These are phyloP conservation scores for Colletotrichum brevisporum DNA, from an alignment of 2,329 filamentous ascomycete genomes.

Conservation along the genomic window DNA sequence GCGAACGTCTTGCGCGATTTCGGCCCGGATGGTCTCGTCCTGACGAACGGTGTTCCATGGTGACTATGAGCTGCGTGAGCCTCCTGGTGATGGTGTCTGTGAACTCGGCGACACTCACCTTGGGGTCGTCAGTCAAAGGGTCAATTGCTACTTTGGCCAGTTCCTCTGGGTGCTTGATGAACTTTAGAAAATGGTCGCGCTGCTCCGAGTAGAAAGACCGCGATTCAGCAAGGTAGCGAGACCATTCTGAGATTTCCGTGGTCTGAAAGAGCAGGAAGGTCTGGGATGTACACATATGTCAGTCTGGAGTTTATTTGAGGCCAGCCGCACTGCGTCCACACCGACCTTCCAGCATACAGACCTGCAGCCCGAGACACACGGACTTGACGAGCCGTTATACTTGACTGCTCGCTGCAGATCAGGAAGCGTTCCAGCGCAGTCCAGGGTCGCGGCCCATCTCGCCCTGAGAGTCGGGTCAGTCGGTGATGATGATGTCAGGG, in stretches of 20 bases:
- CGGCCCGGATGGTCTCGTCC: constrained; percentile 86
- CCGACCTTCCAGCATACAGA: constrained; percentile 93
- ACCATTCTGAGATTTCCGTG: constrained; percentile 77
- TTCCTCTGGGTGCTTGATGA: constrained; percentile 87
- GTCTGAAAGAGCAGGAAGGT: constrained; percentile 85
- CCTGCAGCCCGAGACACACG: constrained; percentile 80
- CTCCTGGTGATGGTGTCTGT: no score
- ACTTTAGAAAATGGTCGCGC: constrained; percentile 82
- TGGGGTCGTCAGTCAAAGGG: constrained; percentile 85
- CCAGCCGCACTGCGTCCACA: constrained; percentile 11
- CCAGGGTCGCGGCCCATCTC: constrained; percentile 77
- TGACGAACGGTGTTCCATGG: constrained; percentile 90
- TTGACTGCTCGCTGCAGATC: constrained; percentile 76
- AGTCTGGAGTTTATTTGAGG: constrained; percentile 19
- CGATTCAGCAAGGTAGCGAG: constrained; percentile 74
- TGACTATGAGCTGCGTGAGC: constrained; percentile 70
- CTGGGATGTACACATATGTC: constrained; percentile 57
- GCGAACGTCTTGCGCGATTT: constrained; percentile 95
- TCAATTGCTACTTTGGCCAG: constrained; percentile 79
- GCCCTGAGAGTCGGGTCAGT: constrained; percentile 58
- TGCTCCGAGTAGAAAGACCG: constrained; percentile 82
- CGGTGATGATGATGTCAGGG: constrained; percentile 42
- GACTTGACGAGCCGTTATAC: constrained; percentile 70
- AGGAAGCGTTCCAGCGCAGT: constrained; percentile 68
- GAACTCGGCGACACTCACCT: constrained; percentile 54